These are phyloP conservation scores for Gamsiella multidivaricata DNA, from an alignment of 192 early-diverging fungal genomes.

Conservation along the genomic window DNA sequence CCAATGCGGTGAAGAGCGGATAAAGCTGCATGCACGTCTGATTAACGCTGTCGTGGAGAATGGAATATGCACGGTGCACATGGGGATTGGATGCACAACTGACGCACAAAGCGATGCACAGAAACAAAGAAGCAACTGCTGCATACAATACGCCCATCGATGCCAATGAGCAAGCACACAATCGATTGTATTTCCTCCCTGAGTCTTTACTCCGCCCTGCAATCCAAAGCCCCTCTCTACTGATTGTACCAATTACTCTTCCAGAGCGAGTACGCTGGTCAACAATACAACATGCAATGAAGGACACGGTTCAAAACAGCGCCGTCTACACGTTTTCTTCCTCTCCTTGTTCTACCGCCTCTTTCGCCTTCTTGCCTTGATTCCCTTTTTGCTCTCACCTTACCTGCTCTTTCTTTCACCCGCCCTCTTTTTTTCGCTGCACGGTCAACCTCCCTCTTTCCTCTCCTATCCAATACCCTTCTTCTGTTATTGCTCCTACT, in stretches of 20 bases:
- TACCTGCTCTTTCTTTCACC: no score
- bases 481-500: not conserved
- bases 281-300: no score
- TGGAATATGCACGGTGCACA: constrained; percentile 42
- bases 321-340: no score
- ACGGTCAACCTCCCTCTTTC: not conserved
- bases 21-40: constrained; percentile 2
- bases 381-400: no score
- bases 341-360: not conserved
- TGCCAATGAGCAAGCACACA: not conserved
- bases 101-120: not conserved
- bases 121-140: not conserved
- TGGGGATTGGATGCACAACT: constrained; percentile 6
- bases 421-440: not conserved
- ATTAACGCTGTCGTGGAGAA: constrained; percentile 7
- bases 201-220: not conserved
- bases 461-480: not conserved
- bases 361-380: not conserved
- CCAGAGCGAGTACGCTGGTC: no score
- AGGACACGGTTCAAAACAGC: no score
- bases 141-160: not conserved
- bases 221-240: not conserved
- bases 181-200: constrained; percentile 7
- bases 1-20: not conserved
- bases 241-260: no score